Base-by-base conservation (phyloP, 225 moss, liverwort and hornwort genomes). In the Sphagnum contortum region DNA sequence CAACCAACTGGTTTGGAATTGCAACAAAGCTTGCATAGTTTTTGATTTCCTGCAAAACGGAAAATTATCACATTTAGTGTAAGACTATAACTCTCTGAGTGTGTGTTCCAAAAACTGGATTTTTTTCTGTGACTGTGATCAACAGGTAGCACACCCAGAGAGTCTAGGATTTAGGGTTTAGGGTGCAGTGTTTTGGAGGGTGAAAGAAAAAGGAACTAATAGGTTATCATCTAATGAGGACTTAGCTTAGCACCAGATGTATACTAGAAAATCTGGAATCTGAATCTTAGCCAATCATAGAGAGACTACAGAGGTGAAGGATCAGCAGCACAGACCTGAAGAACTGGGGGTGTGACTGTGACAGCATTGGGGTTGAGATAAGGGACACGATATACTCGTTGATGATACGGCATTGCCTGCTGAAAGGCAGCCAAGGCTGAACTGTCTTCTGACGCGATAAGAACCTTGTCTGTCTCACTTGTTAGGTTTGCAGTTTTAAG, bases 361-460 rank as follows among this genome's bases (percentile, higher is more conserved):
- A 91, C 55, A 8, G 84, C 74, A 53, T 58, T 5, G 0, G 51
- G 11, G 44, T 3, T 13, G 0, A 0, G 0, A n/a, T 49, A 81
- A 6, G 64, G 50, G 44, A 83, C 72, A 62, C 69, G 69, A 45
- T 86, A 98, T 63, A 89, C 85, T 4, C 76, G 82, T 59, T 87
- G 85, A 67, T 83, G 77, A 6, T 69, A 53, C 0, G 92, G 79
- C 2, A 83, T 62, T 67, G 86, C 56, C 2, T 55, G 63, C 10
- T 80, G 77, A 64, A 98, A 76, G 64, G 89, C 82, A 47, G 79
- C 72, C 73, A 98, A 79, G 47, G 83, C 98, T 14, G 98, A 83
- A 65, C 86, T 89, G 66, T 98, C 98, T 66, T 87, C 87, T 6
- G 98, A 87, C 66, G 87, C 81, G 49, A 98, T 49, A 56, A 84